Percentiles rank a stretch among this genome's conserved stretches.
These are phyloP conservation scores for Pichia rugopelliculosa DNA, from an alignment of 805 yeast species.

Conservation along the genomic window DNA sequence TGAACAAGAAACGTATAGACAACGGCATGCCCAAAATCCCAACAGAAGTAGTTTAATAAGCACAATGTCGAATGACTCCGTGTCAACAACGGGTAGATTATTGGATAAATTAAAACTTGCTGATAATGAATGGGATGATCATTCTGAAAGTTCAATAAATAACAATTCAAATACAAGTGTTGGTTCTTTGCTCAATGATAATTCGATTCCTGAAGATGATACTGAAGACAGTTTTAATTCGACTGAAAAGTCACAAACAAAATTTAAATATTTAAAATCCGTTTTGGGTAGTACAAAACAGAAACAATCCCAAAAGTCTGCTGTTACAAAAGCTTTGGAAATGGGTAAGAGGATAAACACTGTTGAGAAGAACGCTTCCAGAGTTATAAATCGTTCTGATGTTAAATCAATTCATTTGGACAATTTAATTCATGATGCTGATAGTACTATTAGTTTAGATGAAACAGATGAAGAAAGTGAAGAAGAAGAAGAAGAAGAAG, in stretches of 20 bases:
- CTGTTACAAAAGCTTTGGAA: constrained; percentile 19
- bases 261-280: constrained; percentile 26
- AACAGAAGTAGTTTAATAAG: constrained; percentile 1
- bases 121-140: constrained; percentile 25
- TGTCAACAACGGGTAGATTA: constrained; percentile 26
- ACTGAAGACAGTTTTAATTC: not conserved
- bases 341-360: constrained; percentile 19
- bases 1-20: not conserved
- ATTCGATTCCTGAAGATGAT: not conserved
- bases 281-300: constrained; percentile 15
- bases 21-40: not conserved
- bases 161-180: constrained; percentile 1
- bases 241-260: constrained; percentile 20
- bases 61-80: constrained; percentile 2
- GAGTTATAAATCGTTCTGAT: constrained; percentile 7
- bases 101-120: constrained; percentile 27
- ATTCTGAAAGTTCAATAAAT: not conserved
- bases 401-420: constrained; percentile 16
- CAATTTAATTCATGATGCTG: constrained; percentile 7
- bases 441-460: constrained; percentile 2
- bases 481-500: constrained; percentile 1
- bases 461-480: constrained; percentile 2
- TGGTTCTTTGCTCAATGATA: not conserved
- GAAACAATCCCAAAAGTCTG: constrained; percentile 13
- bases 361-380: constrained; percentile 14